Conservation (phyloP, 2,329 filamentous ascomycete species). For the Scedosporium apiospermum region DNA sequence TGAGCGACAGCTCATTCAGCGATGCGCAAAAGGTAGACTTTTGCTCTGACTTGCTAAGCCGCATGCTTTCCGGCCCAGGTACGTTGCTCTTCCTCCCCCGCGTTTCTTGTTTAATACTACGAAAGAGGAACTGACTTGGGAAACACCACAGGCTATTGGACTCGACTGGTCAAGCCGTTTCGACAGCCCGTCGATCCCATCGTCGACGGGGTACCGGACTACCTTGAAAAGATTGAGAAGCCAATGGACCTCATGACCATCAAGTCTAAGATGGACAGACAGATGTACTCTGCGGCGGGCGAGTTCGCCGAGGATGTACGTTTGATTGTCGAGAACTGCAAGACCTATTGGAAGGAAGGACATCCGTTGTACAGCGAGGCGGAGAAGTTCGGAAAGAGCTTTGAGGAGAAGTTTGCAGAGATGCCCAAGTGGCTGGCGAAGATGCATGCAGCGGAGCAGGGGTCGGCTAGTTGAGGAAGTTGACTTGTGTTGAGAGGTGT, state of each 20-base stretch:
- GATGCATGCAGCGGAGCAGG: slow-evolving; percentile 21
- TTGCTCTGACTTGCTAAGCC: slow-evolving; percentile 45
- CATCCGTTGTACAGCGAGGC: slow-evolving; percentile 46
- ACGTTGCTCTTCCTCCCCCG: slow-evolving; percentile 11
- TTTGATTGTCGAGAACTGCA: slow-evolving; percentile 55
- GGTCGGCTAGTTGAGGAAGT: neutral
- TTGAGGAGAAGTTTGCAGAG: slow-evolving; percentile 48
- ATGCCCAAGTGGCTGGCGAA: slow-evolving; percentile 53
- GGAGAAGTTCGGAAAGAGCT: slow-evolving; percentile 46
- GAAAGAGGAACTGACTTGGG: slow-evolving; percentile 6
- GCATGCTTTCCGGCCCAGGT: slow-evolving; percentile 56
- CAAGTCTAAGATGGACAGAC: slow-evolving; percentile 48
- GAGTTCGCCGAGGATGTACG: slow-evolving; percentile 49
- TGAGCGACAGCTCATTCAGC: neutral
- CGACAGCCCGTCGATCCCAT: slow-evolving; percentile 48
- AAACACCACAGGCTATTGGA: slow-evolving; percentile 47
- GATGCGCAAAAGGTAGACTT: slow-evolving; percentile 38
- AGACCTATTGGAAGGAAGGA: slow-evolving; percentile 49
- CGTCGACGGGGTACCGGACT: slow-evolving; percentile 50
- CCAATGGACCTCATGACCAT: slow-evolving; percentile 55
- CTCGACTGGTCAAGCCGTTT: slow-evolving; percentile 54
- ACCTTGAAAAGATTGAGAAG: slow-evolving; percentile 48
- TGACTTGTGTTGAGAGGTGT: neutral
- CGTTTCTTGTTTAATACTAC: neutral
- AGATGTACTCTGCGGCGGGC: slow-evolving; percentile 39